phyloP scores from a whole-genome alignment of 108 stramenopile species.

The Stephanodiscus minutulus region DNA sequence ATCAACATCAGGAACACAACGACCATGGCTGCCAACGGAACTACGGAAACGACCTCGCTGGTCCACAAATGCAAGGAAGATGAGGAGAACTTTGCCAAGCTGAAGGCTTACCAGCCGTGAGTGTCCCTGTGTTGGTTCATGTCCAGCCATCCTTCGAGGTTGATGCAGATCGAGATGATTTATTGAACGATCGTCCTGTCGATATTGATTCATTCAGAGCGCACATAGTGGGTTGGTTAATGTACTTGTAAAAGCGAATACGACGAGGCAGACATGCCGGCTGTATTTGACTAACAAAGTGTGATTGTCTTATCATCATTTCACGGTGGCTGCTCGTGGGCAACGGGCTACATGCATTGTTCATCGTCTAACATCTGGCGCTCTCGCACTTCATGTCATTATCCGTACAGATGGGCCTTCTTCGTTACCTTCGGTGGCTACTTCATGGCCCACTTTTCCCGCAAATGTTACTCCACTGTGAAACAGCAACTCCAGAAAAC shows the following conservation, averaged over 20 bases:
- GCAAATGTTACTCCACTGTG: constrained; percentile 96
- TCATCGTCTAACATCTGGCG: constrained; percentile 7
- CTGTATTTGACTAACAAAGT: background rate
- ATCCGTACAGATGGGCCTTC: constrained; percentile 80
- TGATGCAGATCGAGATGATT: too few relatives aligned
- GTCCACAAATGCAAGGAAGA: constrained; percentile 57
- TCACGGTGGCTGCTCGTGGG: background rate
- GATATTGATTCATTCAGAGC: background rate
- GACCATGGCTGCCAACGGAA: constrained; percentile 42
- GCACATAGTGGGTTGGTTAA: background rate
- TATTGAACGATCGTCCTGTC: constrained; percentile 8
- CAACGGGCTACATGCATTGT: background rate
- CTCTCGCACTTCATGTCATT: background rate
- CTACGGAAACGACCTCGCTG: constrained; percentile 77
- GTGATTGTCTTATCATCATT: background rate
- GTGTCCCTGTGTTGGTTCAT: constrained; percentile 14
- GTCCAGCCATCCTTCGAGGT: background rate
- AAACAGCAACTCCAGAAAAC: constrained; percentile 82
- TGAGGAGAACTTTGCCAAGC: constrained; percentile 65
- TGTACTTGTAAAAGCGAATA: constrained; percentile 1
- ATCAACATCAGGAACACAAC: too few relatives aligned
- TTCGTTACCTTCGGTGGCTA: constrained; percentile 94
- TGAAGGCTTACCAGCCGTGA: constrained; percentile 90
- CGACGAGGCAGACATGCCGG: background rate
- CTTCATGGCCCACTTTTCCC: constrained; percentile 94